Conservation (phyloP, 768 basidiomycete genomes). For the Auricularia sp. region DNA sequence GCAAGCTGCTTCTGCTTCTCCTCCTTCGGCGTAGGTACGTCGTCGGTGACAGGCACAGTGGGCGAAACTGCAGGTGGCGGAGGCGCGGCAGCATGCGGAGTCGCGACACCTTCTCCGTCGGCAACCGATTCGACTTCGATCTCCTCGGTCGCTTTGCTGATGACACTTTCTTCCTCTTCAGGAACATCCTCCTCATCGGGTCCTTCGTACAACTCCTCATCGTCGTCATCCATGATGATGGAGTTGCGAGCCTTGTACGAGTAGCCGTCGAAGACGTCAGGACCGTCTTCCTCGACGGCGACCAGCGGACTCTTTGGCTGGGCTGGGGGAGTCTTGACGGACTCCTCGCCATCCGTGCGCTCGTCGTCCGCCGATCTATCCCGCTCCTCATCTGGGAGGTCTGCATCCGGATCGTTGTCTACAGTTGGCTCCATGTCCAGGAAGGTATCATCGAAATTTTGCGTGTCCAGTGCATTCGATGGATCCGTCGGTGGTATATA, state of each 20-base stretch:
- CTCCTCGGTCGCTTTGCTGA: conserved; percentile 2
- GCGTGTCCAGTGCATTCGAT: conserved; percentile 87
- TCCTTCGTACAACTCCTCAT: conserved; percentile 41
- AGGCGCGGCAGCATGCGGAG: not conserved
- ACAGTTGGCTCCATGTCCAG: conserved; percentile 91
- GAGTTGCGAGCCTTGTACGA: conserved; percentile 85
- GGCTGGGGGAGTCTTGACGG: conserved; percentile 62
- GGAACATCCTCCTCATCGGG: conserved; percentile 34
- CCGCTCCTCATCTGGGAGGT: conserved; percentile 13
- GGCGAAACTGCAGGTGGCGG: not conserved
- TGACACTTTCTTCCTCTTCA: conserved; percentile 19
- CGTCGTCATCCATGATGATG: conserved; percentile 64
- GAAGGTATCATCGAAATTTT: conserved; percentile 97
- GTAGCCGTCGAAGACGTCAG: conserved; percentile 89
- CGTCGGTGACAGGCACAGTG: not conserved
- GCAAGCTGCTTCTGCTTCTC: conserved; percentile 31
- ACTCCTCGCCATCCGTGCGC: conserved; percentile 49
- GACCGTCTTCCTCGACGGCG: conserved; percentile 37
- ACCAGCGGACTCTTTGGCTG: conserved; percentile 72
- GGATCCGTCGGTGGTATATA: conserved; percentile 90
- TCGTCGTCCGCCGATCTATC: conserved; percentile 20
- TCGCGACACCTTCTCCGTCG: conserved; percentile 6
- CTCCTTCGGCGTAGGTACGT: conserved; percentile 16
- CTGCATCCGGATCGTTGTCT: conserved; percentile 44
- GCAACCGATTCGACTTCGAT: not conserved